Evolutionary conservation across 2,329 filamentous ascomycete species (phyloP), one percentile per base, ranked within the genome.

Genomic region (Leptographium flavum): DNA sequence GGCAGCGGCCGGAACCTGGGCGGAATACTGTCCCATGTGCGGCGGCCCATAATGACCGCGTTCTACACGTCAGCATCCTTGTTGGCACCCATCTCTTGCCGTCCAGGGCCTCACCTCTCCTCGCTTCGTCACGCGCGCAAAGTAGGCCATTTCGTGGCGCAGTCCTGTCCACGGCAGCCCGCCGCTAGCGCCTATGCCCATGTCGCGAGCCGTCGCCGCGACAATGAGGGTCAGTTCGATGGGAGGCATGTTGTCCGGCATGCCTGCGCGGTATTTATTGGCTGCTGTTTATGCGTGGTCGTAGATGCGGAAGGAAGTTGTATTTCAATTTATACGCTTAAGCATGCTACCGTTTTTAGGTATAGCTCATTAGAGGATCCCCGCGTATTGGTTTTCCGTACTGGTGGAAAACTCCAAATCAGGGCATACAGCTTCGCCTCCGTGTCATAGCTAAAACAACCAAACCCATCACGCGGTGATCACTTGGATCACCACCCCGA

Each of bases 31-130:
- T 94, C 87, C 81, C 90, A 98, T 0, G 92, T 98, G 64, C 93
- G 95, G 57, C 92, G 83, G 49, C 92, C 92, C 92, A 98, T 98
- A 54, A 98, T 82, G 43, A 96, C 85, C 17, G 85, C 83, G 61
- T 88, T 90, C 21, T 17, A 3, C 2, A 32, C 30, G 30, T 42
- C 14, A 1, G 7, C 2, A n/a, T n/a, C n/a, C n/a, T n/a, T 28
- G 21, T 30, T 7, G 27, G 22, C 11, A 14, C 33, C 22, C 22
- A 13, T 6, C 10, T 5, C 35, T 3, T 8, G 4, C 10, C 9
- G 35, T 13, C 19, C 37, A 21, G 11, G 37, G 10, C 15, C 1
- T 30, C 13, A 32, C 52, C 11, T 53, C 68, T 0, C 76, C 59
- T 15, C 81, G 76, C 55, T 84, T 87, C 3, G 90, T 96, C 35